Evolutionary conservation across 148 eudicot genomes (phyloP).

Genomic region (Gaultheria prostrata): DNA sequence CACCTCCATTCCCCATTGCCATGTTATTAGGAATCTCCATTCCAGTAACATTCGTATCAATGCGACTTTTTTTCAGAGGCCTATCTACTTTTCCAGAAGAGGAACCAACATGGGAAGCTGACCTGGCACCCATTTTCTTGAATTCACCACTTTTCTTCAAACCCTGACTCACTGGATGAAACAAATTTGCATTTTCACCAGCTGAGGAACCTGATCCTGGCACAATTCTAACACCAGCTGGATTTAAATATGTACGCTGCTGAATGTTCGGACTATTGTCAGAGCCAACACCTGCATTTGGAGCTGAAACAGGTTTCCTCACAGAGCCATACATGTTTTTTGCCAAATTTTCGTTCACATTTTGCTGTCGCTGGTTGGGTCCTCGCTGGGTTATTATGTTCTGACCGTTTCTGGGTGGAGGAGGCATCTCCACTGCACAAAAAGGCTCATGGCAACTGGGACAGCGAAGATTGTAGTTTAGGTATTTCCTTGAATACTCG

Average conservation of each 20-base stretch:
- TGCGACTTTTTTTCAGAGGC: constrained; percentile 8
- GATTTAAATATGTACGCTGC: not conserved
- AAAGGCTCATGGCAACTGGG: constrained; percentile 50
- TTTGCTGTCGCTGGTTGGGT: constrained; percentile 18
- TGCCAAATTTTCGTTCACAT: not conserved
- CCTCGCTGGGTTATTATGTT: constrained; percentile 2
- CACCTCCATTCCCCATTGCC: constrained; percentile 15
- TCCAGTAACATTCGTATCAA: not conserved
- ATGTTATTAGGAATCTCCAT: constrained; percentile 21
- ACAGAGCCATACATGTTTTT: not conserved
- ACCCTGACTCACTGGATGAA: constrained; percentile 31
- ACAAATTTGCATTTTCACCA: constrained; percentile 28
- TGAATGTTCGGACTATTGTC: not conserved
- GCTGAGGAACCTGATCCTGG: constrained; percentile 26
- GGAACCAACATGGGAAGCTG: constrained; percentile 9
- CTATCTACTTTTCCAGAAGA: constrained; percentile 1
- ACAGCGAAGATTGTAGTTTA: constrained; percentile 58
- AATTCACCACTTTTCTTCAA: constrained; percentile 32
- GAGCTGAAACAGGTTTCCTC: not conserved
- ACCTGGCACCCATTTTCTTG: constrained; percentile 5
- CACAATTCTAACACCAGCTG: constrained; percentile 13
- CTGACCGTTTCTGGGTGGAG: constrained; percentile 35
- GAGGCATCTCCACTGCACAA: constrained; percentile 41
- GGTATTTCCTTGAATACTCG: constrained; percentile 48
- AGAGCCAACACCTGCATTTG: constrained; percentile 1